Evolutionary conservation across 768 basidiomycete genomes (phyloP).

Genomic region (Pholiota microspora): DNA sequence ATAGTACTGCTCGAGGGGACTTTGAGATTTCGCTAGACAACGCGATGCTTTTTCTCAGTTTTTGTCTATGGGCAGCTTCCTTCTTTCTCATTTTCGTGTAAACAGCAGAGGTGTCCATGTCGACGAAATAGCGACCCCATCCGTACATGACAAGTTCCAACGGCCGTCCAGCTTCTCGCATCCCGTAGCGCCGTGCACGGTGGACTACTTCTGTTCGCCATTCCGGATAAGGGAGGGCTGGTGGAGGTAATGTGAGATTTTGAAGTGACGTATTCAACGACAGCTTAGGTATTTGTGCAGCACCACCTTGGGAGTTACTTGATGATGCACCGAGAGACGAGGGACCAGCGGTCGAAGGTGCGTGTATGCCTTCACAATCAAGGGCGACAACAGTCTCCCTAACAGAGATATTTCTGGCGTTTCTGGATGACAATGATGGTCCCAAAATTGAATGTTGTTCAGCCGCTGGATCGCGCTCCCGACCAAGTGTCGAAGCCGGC

Average conservation of each 20-base stretch:
- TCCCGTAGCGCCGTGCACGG: slow-evolving; percentile 53
- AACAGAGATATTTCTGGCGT: no score
- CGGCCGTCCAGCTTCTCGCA: slow-evolving; percentile 55
- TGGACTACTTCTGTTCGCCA: slow-evolving; percentile 55
- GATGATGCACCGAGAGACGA: not conserved
- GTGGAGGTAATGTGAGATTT: slow-evolving; percentile 15
- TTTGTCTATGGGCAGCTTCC: slow-evolving; percentile 1
- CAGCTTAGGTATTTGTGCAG: not conserved
- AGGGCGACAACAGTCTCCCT: not conserved
- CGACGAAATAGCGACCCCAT: slow-evolving; percentile 5
- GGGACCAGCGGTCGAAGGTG: not conserved
- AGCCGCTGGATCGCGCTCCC: not conserved
- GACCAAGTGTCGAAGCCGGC: not conserved
- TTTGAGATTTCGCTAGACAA: not conserved
- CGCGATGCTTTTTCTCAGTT: not conserved
- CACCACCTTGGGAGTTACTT: no score
- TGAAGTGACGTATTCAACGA: not conserved
- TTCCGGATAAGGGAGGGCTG: slow-evolving; percentile 60
- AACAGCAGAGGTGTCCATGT: not conserved
- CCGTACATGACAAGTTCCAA: slow-evolving; percentile 43
- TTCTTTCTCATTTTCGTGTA: slow-evolving; percentile 15
- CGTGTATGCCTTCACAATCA: not conserved
- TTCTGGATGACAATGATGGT: not conserved
- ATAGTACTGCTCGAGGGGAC: not conserved
- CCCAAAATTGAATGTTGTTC: not conserved